These are phyloP conservation scores for Polyporus arcularius DNA, from an alignment of 768 basidiomycete species.

Conservation along the genomic window DNA sequence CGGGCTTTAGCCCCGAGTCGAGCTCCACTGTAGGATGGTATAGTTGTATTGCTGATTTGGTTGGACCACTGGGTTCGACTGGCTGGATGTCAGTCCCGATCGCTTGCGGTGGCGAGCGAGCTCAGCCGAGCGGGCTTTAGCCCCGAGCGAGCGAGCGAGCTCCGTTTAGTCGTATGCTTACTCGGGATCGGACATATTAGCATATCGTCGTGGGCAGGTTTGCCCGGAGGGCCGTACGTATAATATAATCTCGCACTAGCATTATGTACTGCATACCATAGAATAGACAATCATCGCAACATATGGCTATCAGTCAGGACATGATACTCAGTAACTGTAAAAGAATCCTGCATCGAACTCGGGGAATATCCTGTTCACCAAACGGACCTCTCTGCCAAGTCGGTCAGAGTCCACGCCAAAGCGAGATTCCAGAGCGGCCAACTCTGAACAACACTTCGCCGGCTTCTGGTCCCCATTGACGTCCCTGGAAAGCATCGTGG, in stretches of 20 bases:
- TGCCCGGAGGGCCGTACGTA: too few species aligned
- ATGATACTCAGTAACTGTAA: neutral
- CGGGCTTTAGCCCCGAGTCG: too few species aligned
- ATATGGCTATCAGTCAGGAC: neutral
- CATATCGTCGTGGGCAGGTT: too few species aligned
- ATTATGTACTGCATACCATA: neutral
- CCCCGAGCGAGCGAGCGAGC: too few species aligned
- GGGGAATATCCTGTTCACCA: slow-evolving; percentile 16
- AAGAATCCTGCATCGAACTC: slow-evolving; percentile 5
- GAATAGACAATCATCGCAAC: neutral
- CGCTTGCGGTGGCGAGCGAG: too few species aligned
- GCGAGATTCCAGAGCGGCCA: slow-evolving; percentile 15
- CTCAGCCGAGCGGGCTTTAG: too few species aligned
- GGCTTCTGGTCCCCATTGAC: slow-evolving; percentile 1
- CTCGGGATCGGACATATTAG: too few species aligned
- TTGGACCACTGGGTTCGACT: too few species aligned
- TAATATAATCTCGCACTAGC: neutral
- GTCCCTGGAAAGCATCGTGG: slow-evolving; percentile 2
- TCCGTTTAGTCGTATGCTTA: too few species aligned
- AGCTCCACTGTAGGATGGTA: too few species aligned
- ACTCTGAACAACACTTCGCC: slow-evolving; percentile 10
- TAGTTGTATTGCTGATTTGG: too few species aligned
- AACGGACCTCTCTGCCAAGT: slow-evolving; percentile 2
- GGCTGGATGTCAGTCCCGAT: too few species aligned
- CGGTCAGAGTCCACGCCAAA: slow-evolving; percentile 16